These are phyloP conservation scores for Lasiodiplodia gonubiensis DNA, from an alignment of 2,329 filamentous ascomycete genomes.

Conservation along the genomic window DNA sequence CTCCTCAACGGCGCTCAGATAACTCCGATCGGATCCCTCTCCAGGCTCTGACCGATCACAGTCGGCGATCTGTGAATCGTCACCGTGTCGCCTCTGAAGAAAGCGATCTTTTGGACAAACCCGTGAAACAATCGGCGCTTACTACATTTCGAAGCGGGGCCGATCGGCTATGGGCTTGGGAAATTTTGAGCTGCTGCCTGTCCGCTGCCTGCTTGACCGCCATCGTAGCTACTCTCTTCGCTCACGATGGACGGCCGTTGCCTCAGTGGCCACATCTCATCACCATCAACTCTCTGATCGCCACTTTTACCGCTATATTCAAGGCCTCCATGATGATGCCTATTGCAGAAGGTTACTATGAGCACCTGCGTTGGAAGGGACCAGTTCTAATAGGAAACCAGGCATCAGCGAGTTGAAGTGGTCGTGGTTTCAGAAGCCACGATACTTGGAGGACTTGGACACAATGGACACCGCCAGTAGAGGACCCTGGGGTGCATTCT, in stretches of 20 bases:
- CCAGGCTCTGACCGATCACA: background rate
- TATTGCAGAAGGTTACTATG: background rate
- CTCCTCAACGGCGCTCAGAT: no score
- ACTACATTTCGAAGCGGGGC: background rate
- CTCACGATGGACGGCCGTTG: constrained; percentile 7
- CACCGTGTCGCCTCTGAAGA: background rate
- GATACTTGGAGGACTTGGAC: background rate
- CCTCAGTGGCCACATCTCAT: background rate
- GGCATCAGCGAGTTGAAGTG: constrained; percentile 4
- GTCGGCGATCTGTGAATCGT: background rate
- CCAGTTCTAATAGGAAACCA: background rate
- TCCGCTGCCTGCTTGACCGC: background rate
- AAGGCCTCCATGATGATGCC: background rate
- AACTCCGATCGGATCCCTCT: no score
- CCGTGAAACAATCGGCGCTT: background rate
- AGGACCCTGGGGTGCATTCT: background rate
- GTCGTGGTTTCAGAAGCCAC: background rate
- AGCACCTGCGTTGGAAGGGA: background rate
- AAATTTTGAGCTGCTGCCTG: background rate
- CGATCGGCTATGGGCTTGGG: background rate
- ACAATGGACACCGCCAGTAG: background rate
- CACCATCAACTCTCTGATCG: constrained; percentile 12
- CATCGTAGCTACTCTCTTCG: background rate
- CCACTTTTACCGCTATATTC: background rate
- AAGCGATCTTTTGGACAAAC: background rate